phyloP scores from a whole-genome alignment of 805 yeast species.

The Starmerella sp. region DNA sequence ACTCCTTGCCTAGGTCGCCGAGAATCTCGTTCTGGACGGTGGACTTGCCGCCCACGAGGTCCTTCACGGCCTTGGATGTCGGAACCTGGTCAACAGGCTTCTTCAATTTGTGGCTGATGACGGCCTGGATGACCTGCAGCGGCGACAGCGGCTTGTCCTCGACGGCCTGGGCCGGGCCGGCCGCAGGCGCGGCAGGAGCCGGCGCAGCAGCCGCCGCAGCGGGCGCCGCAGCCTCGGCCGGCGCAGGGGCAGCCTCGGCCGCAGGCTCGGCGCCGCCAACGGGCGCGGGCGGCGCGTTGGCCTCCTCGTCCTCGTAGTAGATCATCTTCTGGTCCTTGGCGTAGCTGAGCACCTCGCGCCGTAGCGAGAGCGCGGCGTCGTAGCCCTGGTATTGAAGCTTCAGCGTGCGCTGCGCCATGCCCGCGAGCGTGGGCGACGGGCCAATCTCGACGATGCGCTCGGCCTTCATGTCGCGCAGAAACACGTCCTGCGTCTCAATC shows the following conservation, averaged over 20 bases:
- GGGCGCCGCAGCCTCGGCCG: conserved; percentile 47
- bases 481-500: conserved; percentile 99
- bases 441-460: conserved; percentile 98
- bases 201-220: conserved; percentile 45
- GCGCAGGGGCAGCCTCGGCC: conserved; percentile 23
- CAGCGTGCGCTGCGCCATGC: conserved; percentile 96
- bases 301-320: conserved; percentile 57
- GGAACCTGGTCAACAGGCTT: conserved; percentile 79
- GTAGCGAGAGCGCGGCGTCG: conserved; percentile 89
- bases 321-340: conserved; percentile 93
- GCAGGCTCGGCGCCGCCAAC: conserved; percentile 24
- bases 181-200: conserved; percentile 54
- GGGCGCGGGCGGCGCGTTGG: conserved; percentile 26
- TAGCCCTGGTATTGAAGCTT: conserved; percentile 92
- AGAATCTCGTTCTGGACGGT: conserved; percentile 97
- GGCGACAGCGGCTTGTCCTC: conserved; percentile 90
- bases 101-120: conserved; percentile 93
- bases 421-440: conserved; percentile 96
- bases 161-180: conserved; percentile 72
- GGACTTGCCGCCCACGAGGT: conserved; percentile 95
- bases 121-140: conserved; percentile 63
- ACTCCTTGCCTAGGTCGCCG: conserved; percentile 98
- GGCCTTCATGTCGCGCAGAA: conserved; percentile 83
- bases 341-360: conserved; percentile 90
- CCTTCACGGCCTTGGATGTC: conserved; percentile 86